Conservation (phyloP, 768 basidiomycete genomes). For the Gymnopilus junonius region DNA sequence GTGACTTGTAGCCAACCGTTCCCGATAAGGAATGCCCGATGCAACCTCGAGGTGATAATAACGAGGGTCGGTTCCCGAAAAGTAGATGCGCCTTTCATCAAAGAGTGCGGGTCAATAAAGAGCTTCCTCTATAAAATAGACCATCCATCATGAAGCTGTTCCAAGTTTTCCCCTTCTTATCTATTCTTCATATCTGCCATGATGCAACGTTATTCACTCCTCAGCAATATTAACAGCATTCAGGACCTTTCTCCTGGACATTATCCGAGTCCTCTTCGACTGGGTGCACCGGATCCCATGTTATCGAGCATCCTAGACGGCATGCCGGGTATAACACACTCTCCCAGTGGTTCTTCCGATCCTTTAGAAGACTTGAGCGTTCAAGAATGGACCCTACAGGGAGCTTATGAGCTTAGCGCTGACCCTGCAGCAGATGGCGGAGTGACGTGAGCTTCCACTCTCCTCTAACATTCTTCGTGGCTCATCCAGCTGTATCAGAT, state of each 20-base stretch:
- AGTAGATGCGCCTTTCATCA: conserved; percentile 7
- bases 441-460: not conserved
- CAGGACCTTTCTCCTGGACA: not conserved
- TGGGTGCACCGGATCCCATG: not conserved
- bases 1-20: not conserved
- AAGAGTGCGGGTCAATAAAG: conserved; percentile 13
- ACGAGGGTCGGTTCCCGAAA: conserved; percentile 8
- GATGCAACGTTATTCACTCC: not conserved
- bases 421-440: not conserved
- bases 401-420: not conserved
- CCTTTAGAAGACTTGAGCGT: not conserved
- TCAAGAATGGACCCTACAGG: not conserved
- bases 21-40: conserved; percentile 12
- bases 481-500: not conserved
- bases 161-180: not conserved
- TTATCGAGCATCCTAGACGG: not conserved
- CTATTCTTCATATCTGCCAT: not conserved
- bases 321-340: not conserved
- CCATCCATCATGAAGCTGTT: not conserved
- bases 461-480: not conserved
- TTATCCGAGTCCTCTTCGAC: not conserved
- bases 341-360: not conserved
- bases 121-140: conserved; percentile 11
- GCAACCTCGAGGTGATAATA: conserved; percentile 27
- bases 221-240: not conserved